Base-by-base conservation (phyloP, 2,329 filamentous ascomycete genomes). In the Blastomyces gilchristii region DNA sequence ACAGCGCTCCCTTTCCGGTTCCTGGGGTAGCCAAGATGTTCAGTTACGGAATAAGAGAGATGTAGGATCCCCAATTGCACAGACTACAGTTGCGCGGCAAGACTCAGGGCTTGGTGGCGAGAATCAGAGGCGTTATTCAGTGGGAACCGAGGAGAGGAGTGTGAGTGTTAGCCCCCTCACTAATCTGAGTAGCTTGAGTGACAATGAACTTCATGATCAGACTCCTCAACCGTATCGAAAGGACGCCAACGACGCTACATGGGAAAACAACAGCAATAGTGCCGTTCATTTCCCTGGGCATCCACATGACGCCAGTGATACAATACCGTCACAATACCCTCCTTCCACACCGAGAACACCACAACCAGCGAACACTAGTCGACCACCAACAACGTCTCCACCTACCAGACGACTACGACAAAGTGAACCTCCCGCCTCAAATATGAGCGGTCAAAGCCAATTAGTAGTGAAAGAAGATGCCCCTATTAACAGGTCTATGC, bases 101-200 rank as follows among this genome's bases (percentile, higher is more conserved):
- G 81, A 78, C 74, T 70, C 70, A 22, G 70, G 70, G 16, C 67
- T 70, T 5, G 65, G 67, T 7, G 74, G 75, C 31, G 68, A 68
- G 12, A 67, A 68, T 18, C 65, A 71, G 34, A 70, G 68, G 14
- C 68, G 68, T 56, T 73, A 77, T 53, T 78, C 81, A 63, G 81
- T 82, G 53, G 80, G 81, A 58, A 81, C 81, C 66, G 87, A 90
- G 69, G 88, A 89, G 65, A 80, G 83, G 59, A 90, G 87, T 72
- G 74, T 88, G 61, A 92, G 88, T 70, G 85, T 93, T 60, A 93
- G 89, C 72, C 90, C 90, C 39, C 91, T 90, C 76, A 91, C 89
- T 45, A 73, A 70, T 12, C 65, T 65, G 25, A 71, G 71, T 41
- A 72, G 72, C 25, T 71, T 72, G 53, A 71, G 67, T 47, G 74